Evolutionary conservation across 768 basidiomycete genomes (phyloP), one percentile per base, ranked within the genome.

Genomic region (Auricularia sp.): DNA sequence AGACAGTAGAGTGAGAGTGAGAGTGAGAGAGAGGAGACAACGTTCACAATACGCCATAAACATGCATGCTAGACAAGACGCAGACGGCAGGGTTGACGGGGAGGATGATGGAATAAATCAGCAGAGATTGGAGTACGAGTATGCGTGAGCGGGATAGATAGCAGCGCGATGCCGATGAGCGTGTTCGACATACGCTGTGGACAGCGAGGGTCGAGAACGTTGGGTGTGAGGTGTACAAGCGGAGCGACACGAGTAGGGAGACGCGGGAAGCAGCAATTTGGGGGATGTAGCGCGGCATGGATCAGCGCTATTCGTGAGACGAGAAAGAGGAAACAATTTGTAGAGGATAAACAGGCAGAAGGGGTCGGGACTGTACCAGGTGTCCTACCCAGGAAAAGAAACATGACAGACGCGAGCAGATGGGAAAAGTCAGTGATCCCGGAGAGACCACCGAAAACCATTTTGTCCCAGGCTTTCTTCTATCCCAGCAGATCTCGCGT

Each of bases 271-370:
- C 18, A 51, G 47, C 18, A 51, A 51, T 21, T 16, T 18, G 47
- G 14, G 21, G 47, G 29, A 29, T 29, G 29, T 18, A 16, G 47
- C 47, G 47, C 47, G 18, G 14, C 18, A 51, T 51, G 18, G 47
- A 51, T 21, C 47, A 18, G 39, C 47, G 47, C 47, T 6, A 10
- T 51, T 51, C 47, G 21, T 51, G 47, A 18, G 47, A 42, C 11
- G 47, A 51, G 47, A 51, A 18, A 51, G 16, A 18, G 21, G 21
- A 51, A 51, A 51, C 18, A 51, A 51, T 51, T 51, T 51, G 47
- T 51, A 51, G 47, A 51, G 47, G 47, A 51, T 51, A 51, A 51
- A 51, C 47, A 51, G 47, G 47, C 47, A 51, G 47, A 51, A 51
- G 14, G 47, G 21, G 14, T 51, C 47, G 47, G 29, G 47, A 51